Percentiles rank a stretch among this genome's conserved stretches.
These are phyloP conservation scores for Podochytrium sp. DNA, from an alignment of 192 early-diverging fungal species.

Conservation along the genomic window DNA sequence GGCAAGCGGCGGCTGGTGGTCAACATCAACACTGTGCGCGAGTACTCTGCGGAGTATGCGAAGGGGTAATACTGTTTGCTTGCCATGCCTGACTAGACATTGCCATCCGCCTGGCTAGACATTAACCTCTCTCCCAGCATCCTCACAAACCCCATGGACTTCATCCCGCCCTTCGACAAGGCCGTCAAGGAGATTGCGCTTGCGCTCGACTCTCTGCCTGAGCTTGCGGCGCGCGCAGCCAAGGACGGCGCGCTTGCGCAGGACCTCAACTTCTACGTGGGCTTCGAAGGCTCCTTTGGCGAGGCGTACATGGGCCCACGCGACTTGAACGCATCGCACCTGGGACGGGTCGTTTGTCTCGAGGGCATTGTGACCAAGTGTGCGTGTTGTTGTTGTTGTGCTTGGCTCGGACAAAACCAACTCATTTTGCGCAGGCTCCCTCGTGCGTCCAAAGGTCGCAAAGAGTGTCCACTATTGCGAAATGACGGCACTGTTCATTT, in stretches of 20 bases:
- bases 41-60: constrained; percentile 73
- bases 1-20: constrained; percentile 74
- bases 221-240: constrained; percentile 26
- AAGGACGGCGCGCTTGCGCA: constrained; percentile 23
- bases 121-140: constrained; percentile 51
- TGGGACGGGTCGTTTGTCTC: constrained; percentile 89
- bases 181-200: constrained; percentile 69
- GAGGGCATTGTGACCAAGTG: constrained; percentile 99
- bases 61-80: constrained; percentile 74
- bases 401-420: background rate
- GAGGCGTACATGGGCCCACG: constrained; percentile 86
- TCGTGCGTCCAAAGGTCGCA: constrained; percentile 94
- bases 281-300: constrained; percentile 92
- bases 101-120: background rate
- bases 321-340: constrained; percentile 73
- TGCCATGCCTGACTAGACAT: background rate
- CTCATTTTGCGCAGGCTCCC: constrained; percentile 66
- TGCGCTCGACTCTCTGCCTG: constrained; percentile 20
- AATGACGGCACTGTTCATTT: constrained; percentile 76
- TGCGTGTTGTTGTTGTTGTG: constrained; percentile 38
- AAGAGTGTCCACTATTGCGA: constrained; percentile 92
- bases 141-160: constrained; percentile 77
- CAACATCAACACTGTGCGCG: constrained; percentile 87
- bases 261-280: constrained; percentile 65
- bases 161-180: constrained; percentile 80